Percentiles rank a stretch among this genome's conserved stretches.
Conservation (phyloP, 208 protist genomes). For the Leishmania tropica region DNA sequence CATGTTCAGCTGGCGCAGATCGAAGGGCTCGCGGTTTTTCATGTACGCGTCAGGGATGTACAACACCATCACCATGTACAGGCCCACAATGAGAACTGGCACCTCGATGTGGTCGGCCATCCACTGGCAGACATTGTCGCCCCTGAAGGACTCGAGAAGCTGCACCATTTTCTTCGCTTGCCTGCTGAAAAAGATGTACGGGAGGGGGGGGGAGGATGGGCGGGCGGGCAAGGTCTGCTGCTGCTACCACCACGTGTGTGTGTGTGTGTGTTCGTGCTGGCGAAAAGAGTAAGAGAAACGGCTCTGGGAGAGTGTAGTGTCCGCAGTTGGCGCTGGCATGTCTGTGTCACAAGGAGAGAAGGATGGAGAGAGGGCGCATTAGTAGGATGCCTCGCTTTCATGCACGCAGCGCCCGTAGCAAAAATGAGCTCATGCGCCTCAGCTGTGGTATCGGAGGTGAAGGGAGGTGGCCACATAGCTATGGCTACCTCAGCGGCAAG, state of each 20-base stretch:
- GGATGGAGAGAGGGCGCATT: background rate
- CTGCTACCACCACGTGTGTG: background rate
- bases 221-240: background rate
- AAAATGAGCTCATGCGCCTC: background rate
- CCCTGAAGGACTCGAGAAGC: constrained; percentile 31
- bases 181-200: background rate
- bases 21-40: constrained; percentile 60
- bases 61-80: constrained; percentile 69
- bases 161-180: background rate
- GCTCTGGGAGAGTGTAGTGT: background rate
- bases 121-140: constrained; percentile 37
- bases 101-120: constrained; percentile 60
- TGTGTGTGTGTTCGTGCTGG: constrained; percentile 5
- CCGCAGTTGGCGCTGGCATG: background rate
- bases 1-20: constrained; percentile 55
- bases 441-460: background rate
- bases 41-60: constrained; percentile 67
- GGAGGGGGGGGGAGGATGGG: background rate
- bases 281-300: background rate
- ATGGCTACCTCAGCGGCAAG: background rate
- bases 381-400: background rate
- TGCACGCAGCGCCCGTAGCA: background rate
- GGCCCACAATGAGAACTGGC: constrained; percentile 36
- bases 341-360: background rate
- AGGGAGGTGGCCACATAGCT: background rate